These are phyloP conservation scores for Verticillium albo-atrum DNA, from an alignment of 2,329 filamentous ascomycete genomes.

Conservation along the genomic window DNA sequence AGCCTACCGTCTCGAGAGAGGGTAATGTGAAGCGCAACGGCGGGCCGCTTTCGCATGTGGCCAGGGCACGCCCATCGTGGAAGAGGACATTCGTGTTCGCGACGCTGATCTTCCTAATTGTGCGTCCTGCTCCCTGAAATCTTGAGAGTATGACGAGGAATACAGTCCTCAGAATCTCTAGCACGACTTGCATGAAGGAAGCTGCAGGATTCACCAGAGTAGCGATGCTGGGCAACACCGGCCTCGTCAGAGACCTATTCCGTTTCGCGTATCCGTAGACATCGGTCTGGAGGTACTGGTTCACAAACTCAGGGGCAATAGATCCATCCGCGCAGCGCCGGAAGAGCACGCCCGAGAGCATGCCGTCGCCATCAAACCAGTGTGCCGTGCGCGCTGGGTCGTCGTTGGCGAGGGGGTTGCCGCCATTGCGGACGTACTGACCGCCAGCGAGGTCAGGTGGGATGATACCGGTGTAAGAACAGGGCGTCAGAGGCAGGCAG, in stretches of 20 bases:
- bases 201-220: conserved; percentile 58
- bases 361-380: conserved; percentile 74
- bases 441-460: conserved; percentile 63
- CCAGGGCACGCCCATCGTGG: conserved; percentile 64
- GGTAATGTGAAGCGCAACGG: conserved; percentile 63
- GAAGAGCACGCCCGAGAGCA: conserved; percentile 66
- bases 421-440: conserved; percentile 69
- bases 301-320: conserved; percentile 60
- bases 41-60: conserved; percentile 67
- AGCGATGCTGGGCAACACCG: conserved; percentile 63
- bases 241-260: conserved; percentile 41
- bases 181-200: conserved; percentile 42
- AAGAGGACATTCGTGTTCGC: conserved; percentile 64
- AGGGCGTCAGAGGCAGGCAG: conserved; percentile 51
- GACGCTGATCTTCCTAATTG: conserved; percentile 64
- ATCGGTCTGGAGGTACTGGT: conserved; percentile 66
- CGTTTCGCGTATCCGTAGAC: conserved; percentile 51
- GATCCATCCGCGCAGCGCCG: conserved; percentile 31
- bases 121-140: conserved; percentile 20
- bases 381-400: conserved; percentile 60
- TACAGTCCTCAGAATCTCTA: conserved; percentile 52
- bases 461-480: conserved; percentile 52
- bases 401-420: conserved; percentile 60
- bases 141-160: conserved; percentile 50
- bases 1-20: conserved; percentile 62